Conservation (phyloP, 2,329 filamentous ascomycete genomes). For the Coleophoma cylindrospora region DNA sequence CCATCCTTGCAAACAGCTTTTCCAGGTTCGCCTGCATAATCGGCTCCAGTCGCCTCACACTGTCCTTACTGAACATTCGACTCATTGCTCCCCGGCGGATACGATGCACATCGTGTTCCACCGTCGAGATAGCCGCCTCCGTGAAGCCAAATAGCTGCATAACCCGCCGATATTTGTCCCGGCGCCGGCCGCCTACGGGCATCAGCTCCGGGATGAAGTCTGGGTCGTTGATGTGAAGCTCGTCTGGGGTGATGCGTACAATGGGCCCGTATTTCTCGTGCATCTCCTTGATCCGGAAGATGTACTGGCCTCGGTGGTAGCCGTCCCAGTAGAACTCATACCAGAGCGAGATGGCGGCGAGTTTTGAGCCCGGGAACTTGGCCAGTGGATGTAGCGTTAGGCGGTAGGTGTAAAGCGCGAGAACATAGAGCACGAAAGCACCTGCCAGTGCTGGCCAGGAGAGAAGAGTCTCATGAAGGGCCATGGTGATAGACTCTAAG, state of each 20-base stretch:
- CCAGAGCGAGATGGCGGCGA: too few relatives aligned
- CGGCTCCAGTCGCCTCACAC: not conserved
- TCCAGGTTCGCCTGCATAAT: not conserved
- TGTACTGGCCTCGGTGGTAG: too few relatives aligned
- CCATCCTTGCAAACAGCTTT: slow-evolving; percentile 4
- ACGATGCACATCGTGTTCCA: not conserved
- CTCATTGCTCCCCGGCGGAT: not conserved
- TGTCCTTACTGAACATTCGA: slow-evolving; percentile 1
- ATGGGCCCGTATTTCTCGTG: slow-evolving; percentile 20
- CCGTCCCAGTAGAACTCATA: too few relatives aligned
- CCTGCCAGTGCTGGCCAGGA: too few relatives aligned
- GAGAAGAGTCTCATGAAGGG: too few relatives aligned
- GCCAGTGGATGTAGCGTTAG: too few relatives aligned
- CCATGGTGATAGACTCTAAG: too few relatives aligned
- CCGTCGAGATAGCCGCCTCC: not conserved
- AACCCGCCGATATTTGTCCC: not conserved
- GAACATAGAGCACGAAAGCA: too few relatives aligned
- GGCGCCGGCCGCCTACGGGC: slow-evolving; percentile 6
- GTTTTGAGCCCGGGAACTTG: too few relatives aligned
- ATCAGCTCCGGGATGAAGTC: slow-evolving; percentile 23
- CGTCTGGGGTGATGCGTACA: slow-evolving; percentile 24
- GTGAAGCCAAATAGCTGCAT: not conserved
- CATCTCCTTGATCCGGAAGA: too few relatives aligned
- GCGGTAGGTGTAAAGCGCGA: too few relatives aligned
- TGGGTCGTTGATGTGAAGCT: slow-evolving; percentile 23